These are phyloP conservation scores for Candida freyschussii DNA, from an alignment of 1,139 yeast species.

Conservation along the genomic window DNA sequence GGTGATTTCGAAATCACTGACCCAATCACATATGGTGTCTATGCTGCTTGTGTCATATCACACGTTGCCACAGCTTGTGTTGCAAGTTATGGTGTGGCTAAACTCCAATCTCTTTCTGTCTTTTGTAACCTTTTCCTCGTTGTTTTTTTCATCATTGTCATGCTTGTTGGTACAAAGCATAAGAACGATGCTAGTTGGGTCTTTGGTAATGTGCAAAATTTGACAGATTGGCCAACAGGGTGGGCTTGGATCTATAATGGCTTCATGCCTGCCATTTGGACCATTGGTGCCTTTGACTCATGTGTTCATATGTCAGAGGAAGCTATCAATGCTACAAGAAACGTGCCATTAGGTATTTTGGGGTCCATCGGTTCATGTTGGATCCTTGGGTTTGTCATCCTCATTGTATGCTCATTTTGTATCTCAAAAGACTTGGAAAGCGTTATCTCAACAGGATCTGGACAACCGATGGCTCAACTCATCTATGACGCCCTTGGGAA, in stretches of 20 bases:
- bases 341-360: conserved; percentile 61
- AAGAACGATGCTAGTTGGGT: conserved; percentile 55
- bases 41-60: conserved; percentile 41
- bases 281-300: conserved; percentile 64
- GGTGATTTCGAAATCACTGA: conserved; percentile 40
- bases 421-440: conserved; percentile 44
- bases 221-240: conserved; percentile 68
- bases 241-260: conserved; percentile 42
- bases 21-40: conserved; percentile 43
- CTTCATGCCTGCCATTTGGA: conserved; percentile 65
- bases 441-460: conserved; percentile 40
- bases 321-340: conserved; percentile 54
- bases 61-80: conserved; percentile 42
- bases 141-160: conserved; percentile 50
- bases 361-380: conserved; percentile 53
- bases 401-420: conserved; percentile 49
- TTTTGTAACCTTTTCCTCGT: conserved; percentile 46
- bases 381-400: conserved; percentile 50
- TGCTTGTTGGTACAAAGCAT: conserved; percentile 47
- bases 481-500: conserved; percentile 59
- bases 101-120: conserved; percentile 53
- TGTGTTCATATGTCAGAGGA: conserved; percentile 72
- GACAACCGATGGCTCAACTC: conserved; percentile 61
- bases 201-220: conserved; percentile 47
- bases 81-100: conserved; percentile 47